Base-by-base conservation (phyloP, 2,329 filamentous ascomycete genomes). In the Purpureocillium takamizusanense region DNA sequence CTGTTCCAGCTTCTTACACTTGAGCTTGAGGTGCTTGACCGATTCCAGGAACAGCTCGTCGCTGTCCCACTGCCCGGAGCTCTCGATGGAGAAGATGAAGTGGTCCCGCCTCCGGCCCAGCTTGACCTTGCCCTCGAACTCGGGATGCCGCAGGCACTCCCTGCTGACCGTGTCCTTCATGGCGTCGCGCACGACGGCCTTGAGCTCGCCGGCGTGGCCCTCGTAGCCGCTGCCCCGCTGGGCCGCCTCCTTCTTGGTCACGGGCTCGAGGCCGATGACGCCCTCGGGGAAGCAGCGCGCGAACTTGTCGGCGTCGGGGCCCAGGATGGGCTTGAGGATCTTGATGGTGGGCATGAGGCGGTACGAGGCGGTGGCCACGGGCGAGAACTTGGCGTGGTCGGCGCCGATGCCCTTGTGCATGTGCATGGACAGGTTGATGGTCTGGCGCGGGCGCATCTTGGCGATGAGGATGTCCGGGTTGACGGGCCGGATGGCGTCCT, bases 31-130 rank as follows among this genome's bases (percentile, higher is more conserved):
- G 50, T 87, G 70, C 65, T 83, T 84, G 36, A 98, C 75, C 21
- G 86, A 81, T 65, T 97, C 88, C 40, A 98, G 63, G 69, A 98
- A 97, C 47, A 98, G 71, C 62, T 88, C 81, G 53, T 97, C 90
- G 56, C 88, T 95, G 42, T 92, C 82, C 70, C 87, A 94, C 66
- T 98, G 92, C 6, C 92, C 94, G 0, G 87, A 83, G 68, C 89
- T 95, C 70, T 98, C 92, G 28, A 98, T 74, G 39, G 80, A 83
- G 71, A 92, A 98, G 62, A 98, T 97, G 62, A 98, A 98, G 66
- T 98, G 94, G 60, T 98, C 92, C 47, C 88, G 74, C 51, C 88
- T 70, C 39, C 94, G 75, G 32, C 92, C 92, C 25, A 98, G 76
- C 70, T 88, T 89, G 46, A 98, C 92, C 70, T 95, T 98, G 57